Percentiles rank a stretch among this genome's conserved stretches.
Evolutionary conservation across 306 rosid genomes (phyloP).

Genomic region (Luffa acutangula): DNA sequence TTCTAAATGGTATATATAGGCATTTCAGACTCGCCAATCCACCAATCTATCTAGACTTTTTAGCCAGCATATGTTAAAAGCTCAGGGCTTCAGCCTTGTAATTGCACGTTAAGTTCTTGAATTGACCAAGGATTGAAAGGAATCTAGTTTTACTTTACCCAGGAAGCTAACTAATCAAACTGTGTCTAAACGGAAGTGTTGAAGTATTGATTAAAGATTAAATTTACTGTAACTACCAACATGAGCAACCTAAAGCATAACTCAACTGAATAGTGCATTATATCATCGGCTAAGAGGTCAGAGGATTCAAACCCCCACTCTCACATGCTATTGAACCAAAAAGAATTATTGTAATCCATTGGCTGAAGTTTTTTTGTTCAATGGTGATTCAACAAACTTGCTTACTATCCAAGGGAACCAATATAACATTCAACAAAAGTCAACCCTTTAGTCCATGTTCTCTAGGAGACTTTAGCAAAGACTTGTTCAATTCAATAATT

Average conservation of each 20-base stretch:
- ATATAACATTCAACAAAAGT: neutral
- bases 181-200: neutral
- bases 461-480: neutral
- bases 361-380: neutral
- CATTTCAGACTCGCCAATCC: neutral
- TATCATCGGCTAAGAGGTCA: neutral
- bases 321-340: neutral
- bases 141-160: slow-evolving; percentile 9
- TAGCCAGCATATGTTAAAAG: neutral
- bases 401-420: neutral
- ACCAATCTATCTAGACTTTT: neutral
- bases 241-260: neutral
- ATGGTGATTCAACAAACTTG: neutral
- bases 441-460: neutral
- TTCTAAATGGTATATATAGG: neutral
- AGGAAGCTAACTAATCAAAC: neutral
- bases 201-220: too few relatives aligned
- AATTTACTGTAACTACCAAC: too few relatives aligned
- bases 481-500: neutral
- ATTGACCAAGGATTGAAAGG: slow-evolving; percentile 10
- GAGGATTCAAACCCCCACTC: neutral
- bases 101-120: neutral
- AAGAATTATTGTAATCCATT: neutral
- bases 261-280: neutral
- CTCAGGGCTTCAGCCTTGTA: neutral